Evolutionary conservation across 768 basidiomycete genomes (phyloP).

Genomic region (Saitozyma sp.): DNA sequence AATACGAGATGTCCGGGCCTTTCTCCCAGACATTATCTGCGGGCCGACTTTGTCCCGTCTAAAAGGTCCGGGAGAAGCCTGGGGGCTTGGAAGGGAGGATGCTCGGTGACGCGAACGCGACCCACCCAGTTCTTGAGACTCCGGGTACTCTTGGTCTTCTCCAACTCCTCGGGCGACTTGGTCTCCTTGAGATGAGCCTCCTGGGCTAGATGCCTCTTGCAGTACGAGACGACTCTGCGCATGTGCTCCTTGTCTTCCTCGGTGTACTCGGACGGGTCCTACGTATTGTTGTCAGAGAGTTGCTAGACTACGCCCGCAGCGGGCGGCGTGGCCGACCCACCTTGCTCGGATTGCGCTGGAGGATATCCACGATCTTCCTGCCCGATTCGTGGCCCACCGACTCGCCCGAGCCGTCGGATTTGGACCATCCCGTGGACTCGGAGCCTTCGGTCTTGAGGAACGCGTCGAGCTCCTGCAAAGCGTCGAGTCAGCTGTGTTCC

Average conservation of each 20-base stretch:
- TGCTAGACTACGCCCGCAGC: not conserved
- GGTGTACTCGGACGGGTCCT: slow-evolving; percentile 49
- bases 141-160: slow-evolving; percentile 47
- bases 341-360: slow-evolving; percentile 53
- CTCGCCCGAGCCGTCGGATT: slow-evolving; percentile 48
- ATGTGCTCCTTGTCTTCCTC: slow-evolving; percentile 54
- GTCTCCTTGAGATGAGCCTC: slow-evolving; percentile 62
- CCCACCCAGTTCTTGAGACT: slow-evolving; percentile 52
- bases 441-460: slow-evolving; percentile 52
- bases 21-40: not conserved
- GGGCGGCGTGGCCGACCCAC: slow-evolving; percentile 14
- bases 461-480: slow-evolving; percentile 48
- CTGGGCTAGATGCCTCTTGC: slow-evolving; percentile 52
- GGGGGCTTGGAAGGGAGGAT: not conserved
- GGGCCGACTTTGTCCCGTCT: not conserved
- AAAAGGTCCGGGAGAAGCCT: not conserved
- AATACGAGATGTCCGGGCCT: not conserved
- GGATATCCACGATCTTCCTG: slow-evolving; percentile 53
- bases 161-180: slow-evolving; percentile 66
- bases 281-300: not conserved
- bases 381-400: slow-evolving; percentile 52
- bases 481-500: too few relatives aligned
- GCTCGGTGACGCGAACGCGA: not conserved
- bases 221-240: slow-evolving; percentile 52
- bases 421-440: slow-evolving; percentile 44